Conservation (phyloP, 1,139 yeast species). For the Yamadazyma atlantica region DNA sequence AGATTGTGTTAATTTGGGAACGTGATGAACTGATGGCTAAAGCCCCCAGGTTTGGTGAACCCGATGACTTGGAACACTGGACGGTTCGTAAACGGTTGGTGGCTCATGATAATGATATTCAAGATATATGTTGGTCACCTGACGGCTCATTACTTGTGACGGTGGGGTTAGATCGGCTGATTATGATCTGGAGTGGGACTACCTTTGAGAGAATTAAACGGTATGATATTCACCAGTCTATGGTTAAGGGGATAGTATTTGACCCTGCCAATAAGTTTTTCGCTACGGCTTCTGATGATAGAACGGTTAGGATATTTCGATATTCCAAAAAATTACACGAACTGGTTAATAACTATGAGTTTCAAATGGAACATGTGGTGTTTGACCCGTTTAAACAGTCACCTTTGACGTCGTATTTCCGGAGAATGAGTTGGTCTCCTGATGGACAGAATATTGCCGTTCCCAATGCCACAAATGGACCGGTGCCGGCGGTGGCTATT, state of each 20-base stretch:
- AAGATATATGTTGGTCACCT: slow-evolving; percentile 97
- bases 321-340: slow-evolving; percentile 69
- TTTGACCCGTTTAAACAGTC: slow-evolving; percentile 83
- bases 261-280: slow-evolving; percentile 98
- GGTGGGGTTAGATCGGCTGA: slow-evolving; percentile 89
- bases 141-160: slow-evolving; percentile 87
- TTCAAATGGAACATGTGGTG: slow-evolving; percentile 81
- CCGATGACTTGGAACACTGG: slow-evolving; percentile 86
- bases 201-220: slow-evolving; percentile 89
- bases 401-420: slow-evolving; percentile 88
- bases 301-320: slow-evolving; percentile 83
- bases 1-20: slow-evolving; percentile 90
- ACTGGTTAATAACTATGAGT: slow-evolving; percentile 63
- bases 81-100: slow-evolving; percentile 85
- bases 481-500: slow-evolving; percentile 85
- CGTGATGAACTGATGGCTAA: slow-evolving; percentile 63
- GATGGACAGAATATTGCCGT: slow-evolving; percentile 96
- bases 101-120: slow-evolving; percentile 96
- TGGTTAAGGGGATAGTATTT: slow-evolving; percentile 94
- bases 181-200: slow-evolving; percentile 89
- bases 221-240: slow-evolving; percentile 90
- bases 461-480: slow-evolving; percentile 96
- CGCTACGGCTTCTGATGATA: slow-evolving; percentile 95
- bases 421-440: slow-evolving; percentile 96
- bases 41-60: slow-evolving; percentile 47